These are phyloP conservation scores for Aspergillus cristatus DNA, from an alignment of 495 filamentous ascomycete species.

Conservation along the genomic window DNA sequence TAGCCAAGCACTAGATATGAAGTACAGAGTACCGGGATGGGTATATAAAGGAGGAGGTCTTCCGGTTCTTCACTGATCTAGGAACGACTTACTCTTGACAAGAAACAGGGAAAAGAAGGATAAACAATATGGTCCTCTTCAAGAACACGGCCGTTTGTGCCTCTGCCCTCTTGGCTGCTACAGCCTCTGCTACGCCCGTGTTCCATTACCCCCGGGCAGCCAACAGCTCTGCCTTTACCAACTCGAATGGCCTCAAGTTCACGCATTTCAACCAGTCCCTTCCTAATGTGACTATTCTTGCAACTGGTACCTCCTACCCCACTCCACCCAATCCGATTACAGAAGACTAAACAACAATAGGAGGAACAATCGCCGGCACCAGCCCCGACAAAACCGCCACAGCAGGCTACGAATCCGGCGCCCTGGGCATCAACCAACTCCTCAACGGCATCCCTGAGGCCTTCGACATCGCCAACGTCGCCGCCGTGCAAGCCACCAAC, in stretches of 20 bases:
- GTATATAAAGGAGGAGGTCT: no score
- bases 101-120: conserved; percentile 2
- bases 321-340: background rate
- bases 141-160: no score
- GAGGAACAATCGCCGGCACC: conserved; percentile 40
- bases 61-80: no score
- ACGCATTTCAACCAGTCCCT: conserved; percentile 35
- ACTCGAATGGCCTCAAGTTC: conserved; percentile 24
- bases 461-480: conserved; percentile 37
- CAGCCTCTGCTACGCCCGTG: conserved; percentile 19
- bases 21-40: no score
- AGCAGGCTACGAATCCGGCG: conserved; percentile 36
- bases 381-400: conserved; percentile 34
- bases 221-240: conserved; percentile 19
- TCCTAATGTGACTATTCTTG: conserved; percentile 42
- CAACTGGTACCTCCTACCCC: conserved; percentile 35
- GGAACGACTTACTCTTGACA: no score
- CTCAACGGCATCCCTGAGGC: conserved; percentile 35
- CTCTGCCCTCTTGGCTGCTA: conserved; percentile 16
- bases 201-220: conserved; percentile 12
- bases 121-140: no score
- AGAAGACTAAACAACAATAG: conserved; percentile 5
- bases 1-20: no score
- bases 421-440: conserved; percentile 28
- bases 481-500: conserved; percentile 35